Base-by-base conservation (phyloP, 1,139 yeast genomes). In the Nakaseomyces kungkrabaensis region DNA sequence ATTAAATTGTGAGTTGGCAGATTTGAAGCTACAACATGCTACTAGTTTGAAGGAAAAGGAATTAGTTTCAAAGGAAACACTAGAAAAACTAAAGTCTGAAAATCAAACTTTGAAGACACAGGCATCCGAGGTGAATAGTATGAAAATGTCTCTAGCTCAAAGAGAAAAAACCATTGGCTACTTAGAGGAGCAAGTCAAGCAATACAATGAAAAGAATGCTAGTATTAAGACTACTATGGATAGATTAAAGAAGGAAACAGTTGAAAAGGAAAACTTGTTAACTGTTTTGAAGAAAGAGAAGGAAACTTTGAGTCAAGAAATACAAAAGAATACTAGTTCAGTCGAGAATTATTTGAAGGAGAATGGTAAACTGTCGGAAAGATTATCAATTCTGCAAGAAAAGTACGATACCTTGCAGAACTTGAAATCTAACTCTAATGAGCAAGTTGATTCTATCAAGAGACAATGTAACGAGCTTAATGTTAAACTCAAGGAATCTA, bases 391-490 rank as follows among this genome's bases (percentile, higher is more conserved):
- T n/a, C 59, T 80, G 25, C 76, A 74, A 52, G 74, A 72, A 48
- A 79, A 79, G 53, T 74, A 73, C 52, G 81, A 77, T 29, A 69
- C 74, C 3, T 60, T 77, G 27, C 67, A 74, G 46, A 74, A 72
- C 49, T 69, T 77, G 26, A 79, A 76, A 54, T 62, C 73, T 8
- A 46, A 67, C 40, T 75, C 85, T 0, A 72, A 71, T 27, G 79
- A 78, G 36, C 82, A 82, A 53, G 72, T 78, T 13, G 86, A 81
- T 53, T 61, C 78, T 0, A 68, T 80, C 52, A 81, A 78, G 57
- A 82, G 81, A 55, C 95, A 89, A 64, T 78, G 82, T 51, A 96
- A 89, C 46, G 97, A 90, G 61, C 68, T 88, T 48, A 67, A 74
- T 5, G 77, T 84, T 76, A 79, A 84, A 50, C 68, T 82, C 34